phyloP scores from a whole-genome alignment of 768 basidiomycete species.

The Xanthoconium purpureum region DNA sequence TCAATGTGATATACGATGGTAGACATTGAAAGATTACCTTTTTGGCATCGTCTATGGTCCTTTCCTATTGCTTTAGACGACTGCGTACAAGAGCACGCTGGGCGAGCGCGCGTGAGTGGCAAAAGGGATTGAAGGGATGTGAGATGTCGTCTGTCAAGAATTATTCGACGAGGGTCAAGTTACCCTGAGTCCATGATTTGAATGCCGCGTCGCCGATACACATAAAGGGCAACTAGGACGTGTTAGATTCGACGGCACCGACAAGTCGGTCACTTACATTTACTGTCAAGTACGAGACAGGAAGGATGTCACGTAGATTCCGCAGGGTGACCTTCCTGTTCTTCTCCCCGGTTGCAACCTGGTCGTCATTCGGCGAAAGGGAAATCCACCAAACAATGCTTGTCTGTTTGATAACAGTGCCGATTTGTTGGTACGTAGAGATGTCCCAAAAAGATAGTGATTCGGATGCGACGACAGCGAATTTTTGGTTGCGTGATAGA shows the following conservation, averaged over 20 bases:
- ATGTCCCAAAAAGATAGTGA: too few species aligned
- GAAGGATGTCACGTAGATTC: too few species aligned
- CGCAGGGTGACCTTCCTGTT: too few species aligned
- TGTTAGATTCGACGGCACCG: neutral
- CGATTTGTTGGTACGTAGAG: too few species aligned
- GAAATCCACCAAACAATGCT: neutral
- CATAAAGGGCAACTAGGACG: too few species aligned
- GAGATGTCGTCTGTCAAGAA: neutral
- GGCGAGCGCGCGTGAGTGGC: conserved; percentile 1
- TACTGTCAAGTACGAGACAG: too few species aligned
- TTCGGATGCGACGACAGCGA: too few species aligned
- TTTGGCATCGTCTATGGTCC: neutral
- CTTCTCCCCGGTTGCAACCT: too few species aligned
- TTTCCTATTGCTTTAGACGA: neutral
- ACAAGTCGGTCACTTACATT: neutral
- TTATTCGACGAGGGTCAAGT: neutral
- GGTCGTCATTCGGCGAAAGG: neutral
- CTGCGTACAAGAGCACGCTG: neutral
- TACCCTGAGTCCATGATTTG: too few species aligned
- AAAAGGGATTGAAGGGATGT: neutral
- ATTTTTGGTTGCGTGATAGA: neutral
- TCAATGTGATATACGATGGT: too few species aligned
- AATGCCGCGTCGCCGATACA: too few species aligned
- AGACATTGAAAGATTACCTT: neutral
- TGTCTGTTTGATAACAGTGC: too few species aligned